Conservation (phyloP, 1,284 basidiomycete species). For the Cryptococcus sp. region DNA sequence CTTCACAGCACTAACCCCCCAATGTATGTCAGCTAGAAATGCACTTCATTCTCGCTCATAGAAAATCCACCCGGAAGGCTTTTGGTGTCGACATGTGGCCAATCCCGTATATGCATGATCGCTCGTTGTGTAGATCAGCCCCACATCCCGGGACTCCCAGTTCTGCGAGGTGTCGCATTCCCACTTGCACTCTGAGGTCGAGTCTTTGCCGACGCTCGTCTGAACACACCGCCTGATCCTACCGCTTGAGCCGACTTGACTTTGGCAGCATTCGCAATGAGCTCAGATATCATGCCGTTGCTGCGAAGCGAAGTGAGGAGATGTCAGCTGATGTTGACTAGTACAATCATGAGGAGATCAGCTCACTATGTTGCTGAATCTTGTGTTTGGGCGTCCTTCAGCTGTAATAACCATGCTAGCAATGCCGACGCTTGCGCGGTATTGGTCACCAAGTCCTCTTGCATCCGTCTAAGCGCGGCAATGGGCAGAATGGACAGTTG, state of each 20-base stretch:
- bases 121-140: neutral
- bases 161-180: constrained; percentile 16
- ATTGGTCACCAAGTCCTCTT: constrained; percentile 66
- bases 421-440: constrained; percentile 72
- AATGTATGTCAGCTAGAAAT: no score
- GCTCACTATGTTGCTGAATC: constrained; percentile 58
- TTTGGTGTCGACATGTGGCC: no score
- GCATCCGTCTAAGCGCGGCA: constrained; percentile 64
- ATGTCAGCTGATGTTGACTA: constrained; percentile 12
- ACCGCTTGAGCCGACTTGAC: constrained; percentile 40
- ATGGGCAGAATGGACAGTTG: constrained; percentile 70
- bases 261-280: constrained; percentile 53
- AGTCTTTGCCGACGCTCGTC: constrained; percentile 23
- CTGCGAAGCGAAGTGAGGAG: constrained; percentile 19
- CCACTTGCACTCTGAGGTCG: constrained; percentile 21
- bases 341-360: neutral
- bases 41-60: no score
- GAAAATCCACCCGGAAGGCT: no score
- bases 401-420: constrained; percentile 77
- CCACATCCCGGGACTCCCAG: constrained; percentile 25
- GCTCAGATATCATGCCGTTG: constrained; percentile 54
- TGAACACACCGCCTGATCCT: constrained; percentile 42
- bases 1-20: no score
- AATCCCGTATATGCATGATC: no score
- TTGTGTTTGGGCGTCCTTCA: constrained; percentile 78